These are phyloP conservation scores for Dispira parvispora DNA, from an alignment of 192 early-diverging fungal species.

Conservation along the genomic window DNA sequence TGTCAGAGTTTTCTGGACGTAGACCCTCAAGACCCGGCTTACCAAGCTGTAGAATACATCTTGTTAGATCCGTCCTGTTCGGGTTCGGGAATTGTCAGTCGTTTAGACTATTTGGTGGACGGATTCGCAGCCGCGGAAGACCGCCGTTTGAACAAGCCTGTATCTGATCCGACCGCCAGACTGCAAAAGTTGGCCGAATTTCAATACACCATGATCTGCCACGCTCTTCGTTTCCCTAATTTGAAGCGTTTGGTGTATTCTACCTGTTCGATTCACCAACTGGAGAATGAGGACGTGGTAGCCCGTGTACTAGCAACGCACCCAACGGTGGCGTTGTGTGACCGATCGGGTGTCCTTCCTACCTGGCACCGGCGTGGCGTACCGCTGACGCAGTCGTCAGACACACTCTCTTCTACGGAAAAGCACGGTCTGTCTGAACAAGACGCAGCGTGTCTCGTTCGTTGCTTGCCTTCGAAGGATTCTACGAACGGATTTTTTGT, in stretches of 20 bases:
- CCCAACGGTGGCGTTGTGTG: constrained; percentile 34
- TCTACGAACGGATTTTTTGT: constrained; percentile 95
- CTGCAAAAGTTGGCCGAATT: constrained; percentile 69
- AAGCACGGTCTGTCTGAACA: constrained; percentile 20
- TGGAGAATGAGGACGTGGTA: constrained; percentile 95
- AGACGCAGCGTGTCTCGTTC: constrained; percentile 45
- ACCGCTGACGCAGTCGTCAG: constrained; percentile 16
- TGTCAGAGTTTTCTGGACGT: constrained; percentile 58
- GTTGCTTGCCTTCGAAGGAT: constrained; percentile 66
- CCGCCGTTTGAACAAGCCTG: constrained; percentile 14
- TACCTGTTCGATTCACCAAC: constrained; percentile 82
- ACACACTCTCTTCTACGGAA: constrained; percentile 10
- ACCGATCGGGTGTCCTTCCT: constrained; percentile 44
- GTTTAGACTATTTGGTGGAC: constrained; percentile 75
- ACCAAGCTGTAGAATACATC: constrained; percentile 66
- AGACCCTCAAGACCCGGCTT: constrained; percentile 44
- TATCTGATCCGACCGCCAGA: constrained; percentile 32
- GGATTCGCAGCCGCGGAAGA: constrained; percentile 23
- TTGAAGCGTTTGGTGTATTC: constrained; percentile 85
- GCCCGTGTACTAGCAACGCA: constrained; percentile 37
- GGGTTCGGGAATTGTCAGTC: constrained; percentile 82
- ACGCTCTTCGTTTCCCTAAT: constrained; percentile 72
- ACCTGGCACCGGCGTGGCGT: constrained; percentile 70
- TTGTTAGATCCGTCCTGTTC: constrained; percentile 93
- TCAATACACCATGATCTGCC: constrained; percentile 59